Conservation (phyloP, 23 red algal genomes). For the Gracilariopsis chorda region DNA sequence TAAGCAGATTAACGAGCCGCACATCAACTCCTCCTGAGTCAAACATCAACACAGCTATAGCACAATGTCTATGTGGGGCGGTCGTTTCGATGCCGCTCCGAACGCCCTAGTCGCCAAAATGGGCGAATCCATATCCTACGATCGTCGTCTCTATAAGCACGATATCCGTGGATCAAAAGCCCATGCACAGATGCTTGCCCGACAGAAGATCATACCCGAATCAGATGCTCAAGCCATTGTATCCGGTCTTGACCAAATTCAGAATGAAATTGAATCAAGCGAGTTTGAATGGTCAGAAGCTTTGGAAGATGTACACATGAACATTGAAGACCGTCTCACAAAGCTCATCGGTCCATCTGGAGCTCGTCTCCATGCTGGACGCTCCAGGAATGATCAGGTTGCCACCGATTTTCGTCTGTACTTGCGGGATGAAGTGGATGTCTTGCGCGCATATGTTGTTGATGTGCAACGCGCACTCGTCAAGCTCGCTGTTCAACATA, state of each 20-base stretch:
- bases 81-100: constrained; percentile 82
- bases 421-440: constrained; percentile 88
- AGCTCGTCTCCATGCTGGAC: constrained; percentile 79
- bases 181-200: constrained; percentile 93
- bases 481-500: constrained; percentile 57
- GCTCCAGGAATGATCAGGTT: constrained; percentile 95
- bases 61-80: constrained; percentile 91
- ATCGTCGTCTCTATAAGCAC: constrained; percentile 88
- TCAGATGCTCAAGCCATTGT: constrained; percentile 62
- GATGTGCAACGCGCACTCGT: constrained; percentile 81
- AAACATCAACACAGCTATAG: no score
- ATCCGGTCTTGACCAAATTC: constrained; percentile 62
- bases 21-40: no score
- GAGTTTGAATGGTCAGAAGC: constrained; percentile 61
- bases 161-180: constrained; percentile 83
- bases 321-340: constrained; percentile 90
- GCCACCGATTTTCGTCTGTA: constrained; percentile 96
- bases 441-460: constrained; percentile 38
- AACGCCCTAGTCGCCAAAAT: constrained; percentile 90
- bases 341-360: constrained; percentile 80
- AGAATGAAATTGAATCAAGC: constrained; percentile 79
- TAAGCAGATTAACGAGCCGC: no score
- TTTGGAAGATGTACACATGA: constrained; percentile 99
- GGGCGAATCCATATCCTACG: constrained; percentile 92
- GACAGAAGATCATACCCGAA: constrained; percentile 81